Base-by-base conservation (phyloP, 768 basidiomycete species). In the Trametes meyenii region DNA sequence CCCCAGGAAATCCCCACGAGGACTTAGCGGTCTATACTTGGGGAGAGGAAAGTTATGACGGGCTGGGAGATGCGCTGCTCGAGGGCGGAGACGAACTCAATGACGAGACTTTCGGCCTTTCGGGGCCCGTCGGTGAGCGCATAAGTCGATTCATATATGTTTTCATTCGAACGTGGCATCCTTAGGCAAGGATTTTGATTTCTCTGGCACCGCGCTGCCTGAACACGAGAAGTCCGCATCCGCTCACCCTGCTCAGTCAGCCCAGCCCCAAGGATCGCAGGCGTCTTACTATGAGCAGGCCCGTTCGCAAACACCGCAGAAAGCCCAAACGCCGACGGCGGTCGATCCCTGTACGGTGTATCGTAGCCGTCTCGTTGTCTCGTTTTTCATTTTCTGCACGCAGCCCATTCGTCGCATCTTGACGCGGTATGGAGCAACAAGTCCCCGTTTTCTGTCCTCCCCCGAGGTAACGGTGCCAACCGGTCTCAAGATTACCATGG, bases 61-160 rank as follows among this genome's bases (percentile, higher is more conserved):
- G 91, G 42, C 85, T 96, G 26, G 94, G 90, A 54, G 89, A 93
- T 75, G 86, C 86, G 51, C 82, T 98, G 55, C 86, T 89, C 67
- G 96, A 98, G 75, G 89, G 88, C 43, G 87, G 87, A 58, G 95
- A 98, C 79, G 95, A 96, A 67, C 73, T 96, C 67, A 98, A 99
- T 76, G 94, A 96, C 74, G 94, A 96, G 79, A 99, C 97, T 2
- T 99, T 99, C 77, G 97, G 96, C 33, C 83, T 76, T 42, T 65
- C 78, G 51, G 87, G 81, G 36, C 76, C 71, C 65, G 84, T 96
- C 60, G 93, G 95, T 95, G 72, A 81, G 89, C 76, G 56, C 16
- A 35, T 7, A 19, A 26, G n/a, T 55, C 16, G 13, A 19, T 4
- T 24, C 1, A 55, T 6, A 12, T 36, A 11, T 26, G 40, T 46